These are phyloP conservation scores for Prunus mume DNA, from an alignment of 306 rosid genomes.

Conservation along the genomic window DNA sequence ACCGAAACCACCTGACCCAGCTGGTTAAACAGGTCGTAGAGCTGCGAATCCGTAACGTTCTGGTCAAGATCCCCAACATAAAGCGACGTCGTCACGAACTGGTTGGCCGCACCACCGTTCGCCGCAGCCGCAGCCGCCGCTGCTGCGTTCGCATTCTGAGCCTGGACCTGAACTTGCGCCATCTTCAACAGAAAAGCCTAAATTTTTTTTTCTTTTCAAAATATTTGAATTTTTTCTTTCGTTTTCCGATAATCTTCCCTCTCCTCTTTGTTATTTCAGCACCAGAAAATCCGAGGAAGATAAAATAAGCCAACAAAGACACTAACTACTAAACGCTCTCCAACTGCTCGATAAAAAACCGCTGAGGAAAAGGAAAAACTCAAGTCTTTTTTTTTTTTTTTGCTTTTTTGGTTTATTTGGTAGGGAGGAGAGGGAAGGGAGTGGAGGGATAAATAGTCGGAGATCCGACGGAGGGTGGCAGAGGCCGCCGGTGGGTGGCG, in stretches of 20 bases:
- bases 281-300: slow-evolving; percentile 47
- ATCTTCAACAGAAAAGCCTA: slow-evolving; percentile 32
- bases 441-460: slow-evolving; percentile 39
- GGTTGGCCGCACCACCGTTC: slow-evolving; percentile 52
- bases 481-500: slow-evolving; percentile 51
- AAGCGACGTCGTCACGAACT: slow-evolving; percentile 84
- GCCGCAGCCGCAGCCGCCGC: slow-evolving; percentile 27
- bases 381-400: background rate
- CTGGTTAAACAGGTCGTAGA: slow-evolving; percentile 82
- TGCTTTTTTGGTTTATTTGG: slow-evolving; percentile 8
- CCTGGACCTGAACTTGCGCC: slow-evolving; percentile 87
- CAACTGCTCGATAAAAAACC: slow-evolving; percentile 13
- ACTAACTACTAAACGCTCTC: slow-evolving; percentile 4
- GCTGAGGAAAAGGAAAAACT: background rate
- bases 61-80: slow-evolving; percentile 94
- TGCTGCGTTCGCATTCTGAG: slow-evolving; percentile 65
- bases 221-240: background rate
- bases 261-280: slow-evolving; percentile 78
- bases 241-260: slow-evolving; percentile 57
- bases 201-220: background rate
- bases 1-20: slow-evolving; percentile 93
- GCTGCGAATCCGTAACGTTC: slow-evolving; percentile 85
- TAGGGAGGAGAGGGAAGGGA: slow-evolving; percentile 94
- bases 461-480: slow-evolving; percentile 40
- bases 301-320: slow-evolving; percentile 18